Evolutionary conservation across 371 early-diverging fungal genomes (phyloP).

Genomic region (Lichtheimia ornata): DNA sequence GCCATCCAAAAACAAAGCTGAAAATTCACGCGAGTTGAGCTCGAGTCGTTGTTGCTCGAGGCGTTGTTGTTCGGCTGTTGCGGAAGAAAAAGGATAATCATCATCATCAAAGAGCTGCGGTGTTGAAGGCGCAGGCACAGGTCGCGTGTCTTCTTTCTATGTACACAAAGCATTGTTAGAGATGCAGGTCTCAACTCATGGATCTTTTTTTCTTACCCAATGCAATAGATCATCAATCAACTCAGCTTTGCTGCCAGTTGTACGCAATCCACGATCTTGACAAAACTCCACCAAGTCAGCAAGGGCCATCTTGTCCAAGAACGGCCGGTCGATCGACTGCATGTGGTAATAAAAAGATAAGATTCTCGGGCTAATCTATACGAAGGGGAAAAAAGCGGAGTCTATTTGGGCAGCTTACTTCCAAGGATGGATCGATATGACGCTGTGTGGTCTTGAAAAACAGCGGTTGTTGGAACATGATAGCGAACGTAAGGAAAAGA

Average conservation of each 20-base stretch:
- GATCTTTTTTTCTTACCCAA: constrained; percentile 46
- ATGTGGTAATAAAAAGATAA: not conserved
- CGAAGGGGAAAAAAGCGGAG: too few relatives aligned
- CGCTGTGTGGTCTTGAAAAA: constrained; percentile 35
- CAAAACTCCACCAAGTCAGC: constrained; percentile 76
- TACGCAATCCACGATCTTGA: constrained; percentile 69
- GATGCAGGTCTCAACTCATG: too few relatives aligned
- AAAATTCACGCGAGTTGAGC: constrained; percentile 55
- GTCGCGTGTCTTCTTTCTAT: constrained; percentile 65
- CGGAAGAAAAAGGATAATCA: constrained; percentile 39
- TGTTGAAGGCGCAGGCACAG: constrained; percentile 71
- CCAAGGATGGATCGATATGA: constrained; percentile 39
- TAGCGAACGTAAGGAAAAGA: not conserved
- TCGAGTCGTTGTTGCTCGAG: constrained; percentile 30
- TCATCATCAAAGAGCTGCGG: constrained; percentile 61
- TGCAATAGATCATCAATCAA: constrained; percentile 63
- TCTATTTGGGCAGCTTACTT: constrained; percentile 17
- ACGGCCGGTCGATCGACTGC: constrained; percentile 28
- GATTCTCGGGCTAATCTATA: too few relatives aligned
- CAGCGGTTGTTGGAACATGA: constrained; percentile 10
- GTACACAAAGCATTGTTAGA: not conserved
- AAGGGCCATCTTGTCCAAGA: constrained; percentile 57
- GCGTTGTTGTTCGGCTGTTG: constrained; percentile 25
- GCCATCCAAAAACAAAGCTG: constrained; percentile 52
- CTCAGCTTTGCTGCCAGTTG: constrained; percentile 64